A percentile compares a stretch with the other conserved stretches of the same genome.
Conservation (phyloP, 2,329 filamentous ascomycete species). For the Sarocladium brachiariae region DNA sequence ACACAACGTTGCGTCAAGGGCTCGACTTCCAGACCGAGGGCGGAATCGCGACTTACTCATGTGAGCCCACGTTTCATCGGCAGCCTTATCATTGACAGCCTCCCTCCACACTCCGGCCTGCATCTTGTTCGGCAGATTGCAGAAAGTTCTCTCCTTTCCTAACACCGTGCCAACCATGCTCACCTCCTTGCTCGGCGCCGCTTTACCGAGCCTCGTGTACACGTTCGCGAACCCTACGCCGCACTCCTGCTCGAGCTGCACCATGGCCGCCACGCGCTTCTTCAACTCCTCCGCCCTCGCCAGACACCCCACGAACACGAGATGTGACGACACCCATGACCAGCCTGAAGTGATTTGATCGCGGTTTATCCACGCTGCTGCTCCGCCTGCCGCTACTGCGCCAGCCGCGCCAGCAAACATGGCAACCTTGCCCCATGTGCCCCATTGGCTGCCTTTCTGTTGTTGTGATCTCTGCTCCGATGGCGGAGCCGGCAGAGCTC, state of each 20-base stretch:
- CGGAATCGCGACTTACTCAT: constrained; percentile 44
- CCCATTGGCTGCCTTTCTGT: constrained; percentile 45
- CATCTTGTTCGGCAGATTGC: constrained; percentile 62
- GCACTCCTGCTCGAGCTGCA: constrained; percentile 56
- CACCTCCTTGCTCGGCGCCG: constrained; percentile 48
- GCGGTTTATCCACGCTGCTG: constrained; percentile 79
- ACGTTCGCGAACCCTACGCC: constrained; percentile 76
- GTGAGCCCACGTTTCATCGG: constrained; percentile 76
- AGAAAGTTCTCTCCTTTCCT: constrained; percentile 76
- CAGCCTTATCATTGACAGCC: constrained; percentile 70
- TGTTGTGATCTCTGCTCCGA: constrained; percentile 18
- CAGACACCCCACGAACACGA: constrained; percentile 89
- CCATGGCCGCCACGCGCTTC: constrained; percentile 62
- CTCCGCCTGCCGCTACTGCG: constrained; percentile 72
- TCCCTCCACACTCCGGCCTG: constrained; percentile 55
- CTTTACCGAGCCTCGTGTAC: constrained; percentile 75
- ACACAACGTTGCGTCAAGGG: no score
- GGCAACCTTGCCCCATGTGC: constrained; percentile 76
- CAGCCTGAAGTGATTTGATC: constrained; percentile 72
- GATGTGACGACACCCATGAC: constrained; percentile 79
- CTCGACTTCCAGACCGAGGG: no score
- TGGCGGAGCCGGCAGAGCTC: constrained; percentile 23
- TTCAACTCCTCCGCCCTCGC: constrained; percentile 77
- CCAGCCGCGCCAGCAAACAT: constrained; percentile 81
- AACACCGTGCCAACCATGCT: constrained; percentile 52